Evolutionary conservation across 73 alveolate species (phyloP), one percentile per base, ranked within the genome.

Genomic region (Paraurostyla sp.): DNA sequence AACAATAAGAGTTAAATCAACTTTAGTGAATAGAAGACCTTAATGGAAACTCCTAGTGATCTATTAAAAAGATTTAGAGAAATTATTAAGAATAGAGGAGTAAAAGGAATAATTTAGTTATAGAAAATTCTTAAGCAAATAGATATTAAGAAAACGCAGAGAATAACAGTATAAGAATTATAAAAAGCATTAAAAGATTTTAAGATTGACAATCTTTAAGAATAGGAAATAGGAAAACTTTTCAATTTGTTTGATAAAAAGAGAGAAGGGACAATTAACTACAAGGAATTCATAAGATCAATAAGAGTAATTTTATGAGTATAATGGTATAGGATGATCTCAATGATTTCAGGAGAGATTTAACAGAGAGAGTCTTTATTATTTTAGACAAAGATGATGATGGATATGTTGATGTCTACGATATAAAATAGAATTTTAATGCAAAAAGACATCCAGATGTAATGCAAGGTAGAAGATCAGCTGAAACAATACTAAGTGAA

Each of bases 41-140:
- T 94, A 49, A 92, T 83, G 73, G 82, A 65, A 42, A 32, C 82
- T 16, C 60, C 58, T 22, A 36, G 41, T 16, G 82, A 65, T 2
- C 58, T 65, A 6, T 13, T 65, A 78, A 80, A 73, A 58, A 85
- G 27, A 84, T 92, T 71, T 88, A 86, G 33, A 71, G 80, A 86
- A 49, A 85, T 46, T 58, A 81, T 96, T 51, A 76, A 83, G 60
- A 9, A 80, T 0, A 80, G 99, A 62, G 99, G 99, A 0, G 96
- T 96, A 3, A 92, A 97, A 89, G 97, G 99, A 76, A 94, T 96
- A 49, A 94, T 94, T 90, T 89, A 97, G 52, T 71, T 96, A 80
- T 76, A 94, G 73, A 92, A 96, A 76, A 91, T 94, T 22, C 91
- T 94, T 45, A 93, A 91, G 86, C 63, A 87, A 42, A 84, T 88